Percentiles rank a stretch among this genome's conserved stretches.
Conservation (phyloP, 495 filamentous ascomycete species). For the Cercophora sp. region DNA sequence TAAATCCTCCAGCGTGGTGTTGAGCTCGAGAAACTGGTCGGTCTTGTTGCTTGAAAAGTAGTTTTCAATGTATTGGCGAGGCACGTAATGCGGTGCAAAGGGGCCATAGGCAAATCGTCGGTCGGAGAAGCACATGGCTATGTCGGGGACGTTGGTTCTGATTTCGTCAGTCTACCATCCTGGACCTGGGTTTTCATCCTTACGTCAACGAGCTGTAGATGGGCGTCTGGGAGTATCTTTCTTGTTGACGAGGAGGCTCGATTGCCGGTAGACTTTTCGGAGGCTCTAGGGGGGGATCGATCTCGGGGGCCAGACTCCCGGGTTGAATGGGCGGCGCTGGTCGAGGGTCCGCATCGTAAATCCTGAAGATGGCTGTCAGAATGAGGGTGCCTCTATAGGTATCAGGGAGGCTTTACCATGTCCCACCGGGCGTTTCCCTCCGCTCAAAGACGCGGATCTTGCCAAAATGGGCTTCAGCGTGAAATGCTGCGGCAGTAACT, state of each 20-base stretch:
- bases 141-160: slow-evolving; percentile 48
- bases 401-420: slow-evolving; percentile 37
- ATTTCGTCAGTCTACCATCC: not conserved
- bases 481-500: slow-evolving; percentile 41
- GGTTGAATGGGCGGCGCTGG: slow-evolving; percentile 28
- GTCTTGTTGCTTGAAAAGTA: slow-evolving; percentile 43
- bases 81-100: slow-evolving; percentile 46
- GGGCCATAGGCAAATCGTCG: slow-evolving; percentile 46
- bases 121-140: slow-evolving; percentile 51
- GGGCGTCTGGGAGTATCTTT: slow-evolving; percentile 42
- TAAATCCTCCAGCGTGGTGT: slow-evolving; percentile 48
- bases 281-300: slow-evolving; percentile 40
- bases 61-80: slow-evolving; percentile 45
- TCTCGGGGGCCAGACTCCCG: slow-evolving; percentile 35
- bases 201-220: slow-evolving; percentile 47
- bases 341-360: slow-evolving; percentile 39
- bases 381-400: no score
- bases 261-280: slow-evolving; percentile 36
- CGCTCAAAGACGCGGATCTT: slow-evolving; percentile 48
- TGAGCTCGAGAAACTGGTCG: slow-evolving; percentile 37
- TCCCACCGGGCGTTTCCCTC: slow-evolving; percentile 42
- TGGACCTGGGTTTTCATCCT: slow-evolving; percentile 14
- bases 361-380: slow-evolving; percentile 28
- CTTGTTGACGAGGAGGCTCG: slow-evolving; percentile 35
- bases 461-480: slow-evolving; percentile 48